Base-by-base conservation (phyloP, 1,284 basidiomycete species). In the Dichomitus squalens region DNA sequence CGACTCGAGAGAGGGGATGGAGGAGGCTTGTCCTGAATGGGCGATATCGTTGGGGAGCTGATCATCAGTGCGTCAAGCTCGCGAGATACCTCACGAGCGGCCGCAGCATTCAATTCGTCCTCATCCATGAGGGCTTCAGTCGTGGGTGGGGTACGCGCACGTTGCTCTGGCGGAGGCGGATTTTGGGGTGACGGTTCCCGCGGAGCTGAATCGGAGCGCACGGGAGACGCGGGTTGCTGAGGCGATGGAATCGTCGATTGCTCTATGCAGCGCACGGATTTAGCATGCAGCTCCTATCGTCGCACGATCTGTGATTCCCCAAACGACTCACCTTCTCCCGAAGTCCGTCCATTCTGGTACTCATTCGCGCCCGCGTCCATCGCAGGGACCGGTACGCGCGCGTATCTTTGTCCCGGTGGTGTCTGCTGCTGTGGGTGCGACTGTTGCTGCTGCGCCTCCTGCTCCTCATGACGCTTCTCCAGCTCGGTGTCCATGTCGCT, bases 41-140 rank as follows among this genome's bases (percentile, higher is more conserved):
- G 63, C 0, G 72, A 66, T 4, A 66, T 63, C 9, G 65, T 52
- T 11, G 77, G 75, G 2, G 82, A 76, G 56, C 67, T 78, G 60
- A 81, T 81, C 55, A 75, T 78, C 18, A 88, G 68, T 6, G 79
- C 74, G 56, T 87, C 85, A 54, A 90, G 65, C 66, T 89, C 88
- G 9, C 81, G 79, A 8, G 80, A 79, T 2, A 92, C 77, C 68
- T 88, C 86, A 16, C 84, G 78, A 3, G 87, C 87, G 20, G 85
- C 88, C 8, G 87, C 87, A 2, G 81, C 83, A 63, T 86, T 83
- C 27, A 82, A 74, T 7, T 76, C 76, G 1, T 70, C 62, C 58
- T 79, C 76, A 16, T 80, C 76, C 16, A 34, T n/a, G 5, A 55
- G 46, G 5, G 44, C 57, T 7, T 44, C 46, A 0, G 46, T 34